These are phyloP conservation scores for Cucurbitaria berberidis DNA, from an alignment of 2,329 filamentous ascomycete genomes.

Conservation along the genomic window DNA sequence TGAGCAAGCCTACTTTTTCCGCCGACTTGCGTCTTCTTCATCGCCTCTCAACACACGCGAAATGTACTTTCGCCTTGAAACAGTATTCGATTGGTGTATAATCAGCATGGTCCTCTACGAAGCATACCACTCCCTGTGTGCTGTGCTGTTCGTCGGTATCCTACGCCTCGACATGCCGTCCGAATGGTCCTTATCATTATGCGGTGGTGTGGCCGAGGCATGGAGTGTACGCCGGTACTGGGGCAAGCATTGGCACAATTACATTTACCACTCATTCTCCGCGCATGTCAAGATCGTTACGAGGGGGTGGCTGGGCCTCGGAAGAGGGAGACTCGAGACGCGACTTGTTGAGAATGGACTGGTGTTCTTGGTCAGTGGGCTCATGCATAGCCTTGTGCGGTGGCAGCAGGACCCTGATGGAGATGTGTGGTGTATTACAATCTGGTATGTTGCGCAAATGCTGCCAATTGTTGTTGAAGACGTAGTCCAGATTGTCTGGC, in stretches of 20 bases:
- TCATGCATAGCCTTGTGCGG: constrained; percentile 19
- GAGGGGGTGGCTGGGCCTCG: constrained; percentile 14
- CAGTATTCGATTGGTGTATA: constrained; percentile 16
- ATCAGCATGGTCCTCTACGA: constrained; percentile 21
- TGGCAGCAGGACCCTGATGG: constrained; percentile 10
- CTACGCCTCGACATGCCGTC: constrained; percentile 9
- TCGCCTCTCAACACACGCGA: too few relatives aligned
- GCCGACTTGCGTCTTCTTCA: too few relatives aligned
- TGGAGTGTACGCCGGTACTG: constrained; percentile 25
- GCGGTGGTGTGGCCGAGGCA: constrained; percentile 7
- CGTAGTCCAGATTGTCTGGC: constrained; percentile 12
- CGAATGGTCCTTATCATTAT: constrained; percentile 4
- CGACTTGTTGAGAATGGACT: constrained; percentile 24
- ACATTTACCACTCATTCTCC: constrained; percentile 18
- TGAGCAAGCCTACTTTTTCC: too few relatives aligned
- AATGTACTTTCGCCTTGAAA: constrained; percentile 5
- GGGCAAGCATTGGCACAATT: constrained; percentile 31
- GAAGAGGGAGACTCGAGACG: not conserved
- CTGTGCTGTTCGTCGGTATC: constrained; percentile 12
- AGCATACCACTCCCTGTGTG: constrained; percentile 16
- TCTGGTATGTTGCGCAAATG: constrained; percentile 26
- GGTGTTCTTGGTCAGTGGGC: constrained; percentile 25
- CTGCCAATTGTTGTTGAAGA: constrained; percentile 23
- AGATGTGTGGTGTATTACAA: constrained; percentile 19
- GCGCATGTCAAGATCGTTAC: constrained; percentile 23